A percentile compares a stretch with the other conserved stretches of the same genome.
These are phyloP conservation scores for Cucumis melo DNA, from an alignment of 306 rosid genomes.

Conservation along the genomic window DNA sequence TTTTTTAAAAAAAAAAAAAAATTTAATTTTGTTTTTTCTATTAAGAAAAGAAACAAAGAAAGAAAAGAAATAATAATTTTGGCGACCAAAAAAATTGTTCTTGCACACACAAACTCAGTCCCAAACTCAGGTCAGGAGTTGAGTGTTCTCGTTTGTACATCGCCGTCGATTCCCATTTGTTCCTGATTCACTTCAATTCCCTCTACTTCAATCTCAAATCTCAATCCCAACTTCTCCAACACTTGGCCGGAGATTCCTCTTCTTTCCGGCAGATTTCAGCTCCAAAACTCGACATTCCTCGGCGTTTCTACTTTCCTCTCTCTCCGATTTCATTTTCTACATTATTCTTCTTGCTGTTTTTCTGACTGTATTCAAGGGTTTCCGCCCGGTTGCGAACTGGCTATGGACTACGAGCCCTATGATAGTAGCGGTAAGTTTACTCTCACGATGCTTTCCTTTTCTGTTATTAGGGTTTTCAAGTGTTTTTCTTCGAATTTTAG, in stretches of 20 bases:
- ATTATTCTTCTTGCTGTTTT: background rate
- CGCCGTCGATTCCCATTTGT: background rate
- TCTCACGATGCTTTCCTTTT: background rate
- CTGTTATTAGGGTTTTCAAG: slow-evolving; percentile 10
- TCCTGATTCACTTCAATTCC: background rate
- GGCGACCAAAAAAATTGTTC: slow-evolving; percentile 5
- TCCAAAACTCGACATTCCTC: background rate
- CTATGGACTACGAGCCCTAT: slow-evolving; percentile 90
- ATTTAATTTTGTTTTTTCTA: background rate
- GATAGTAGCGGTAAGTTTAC: slow-evolving; percentile 82
- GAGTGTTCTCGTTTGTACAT: background rate
- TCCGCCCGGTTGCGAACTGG: slow-evolving; percentile 28
- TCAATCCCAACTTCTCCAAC: background rate
- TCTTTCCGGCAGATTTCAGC: slow-evolving; percentile 5
- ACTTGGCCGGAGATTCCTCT: slow-evolving; percentile 1
- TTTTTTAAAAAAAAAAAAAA: too few species aligned
- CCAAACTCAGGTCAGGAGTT: slow-evolving; percentile 7
- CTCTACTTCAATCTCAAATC: background rate
- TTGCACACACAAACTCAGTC: slow-evolving; percentile 7
- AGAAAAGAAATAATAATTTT: background rate
- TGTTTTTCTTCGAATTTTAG: slow-evolving; percentile 8
- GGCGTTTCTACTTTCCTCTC: background rate
- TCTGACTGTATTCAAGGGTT: slow-evolving; percentile 4
- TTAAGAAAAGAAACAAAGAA: background rate
- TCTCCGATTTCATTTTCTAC: background rate